These are phyloP conservation scores for Rhododendron mucronatum DNA, from an alignment of 148 eudicot species.

Conservation along the genomic window DNA sequence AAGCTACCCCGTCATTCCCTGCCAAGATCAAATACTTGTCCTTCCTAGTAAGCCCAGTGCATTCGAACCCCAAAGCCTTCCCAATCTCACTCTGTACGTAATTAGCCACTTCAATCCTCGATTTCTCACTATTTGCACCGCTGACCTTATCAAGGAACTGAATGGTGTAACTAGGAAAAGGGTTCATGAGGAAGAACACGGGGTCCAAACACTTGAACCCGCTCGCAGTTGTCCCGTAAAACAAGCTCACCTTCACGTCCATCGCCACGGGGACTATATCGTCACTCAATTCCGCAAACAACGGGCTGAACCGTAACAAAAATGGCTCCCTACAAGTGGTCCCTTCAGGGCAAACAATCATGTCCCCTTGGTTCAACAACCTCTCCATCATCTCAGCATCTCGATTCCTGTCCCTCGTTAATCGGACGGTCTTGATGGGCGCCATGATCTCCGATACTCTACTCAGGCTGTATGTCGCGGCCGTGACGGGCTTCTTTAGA, in stretches of 20 bases:
- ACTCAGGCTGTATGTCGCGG: conserved; percentile 75
- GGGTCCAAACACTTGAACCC: conserved; percentile 75
- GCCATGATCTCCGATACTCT: conserved; percentile 57
- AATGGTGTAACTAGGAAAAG: conserved; percentile 50
- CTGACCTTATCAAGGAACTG: conserved; percentile 36
- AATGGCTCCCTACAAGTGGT: conserved; percentile 78
- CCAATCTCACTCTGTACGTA: conserved; percentile 63
- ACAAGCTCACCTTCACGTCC: conserved; percentile 58
- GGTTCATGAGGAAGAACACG: conserved; percentile 68
- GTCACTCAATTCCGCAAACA: conserved; percentile 61
- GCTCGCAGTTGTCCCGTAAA: conserved; percentile 75
- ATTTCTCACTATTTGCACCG: conserved; percentile 12
- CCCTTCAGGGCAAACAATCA: conserved; percentile 79
- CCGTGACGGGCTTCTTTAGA: conserved; percentile 48
- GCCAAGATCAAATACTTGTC: conserved; percentile 83
- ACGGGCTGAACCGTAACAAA: conserved; percentile 68
- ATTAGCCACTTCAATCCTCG: conserved; percentile 64
- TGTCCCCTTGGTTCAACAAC: conserved; percentile 48
- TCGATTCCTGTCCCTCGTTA: conserved; percentile 45
- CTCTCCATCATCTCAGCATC: conserved; percentile 52
- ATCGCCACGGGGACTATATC: conserved; percentile 66
- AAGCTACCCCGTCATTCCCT: conserved; percentile 69
- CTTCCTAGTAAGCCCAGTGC: conserved; percentile 76
- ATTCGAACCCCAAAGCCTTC: conserved; percentile 47
- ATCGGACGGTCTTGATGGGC: conserved; percentile 60